phyloP scores from a whole-genome alignment of 192 early-diverging fungal genomes.

The Coemansia sp. region DNA sequence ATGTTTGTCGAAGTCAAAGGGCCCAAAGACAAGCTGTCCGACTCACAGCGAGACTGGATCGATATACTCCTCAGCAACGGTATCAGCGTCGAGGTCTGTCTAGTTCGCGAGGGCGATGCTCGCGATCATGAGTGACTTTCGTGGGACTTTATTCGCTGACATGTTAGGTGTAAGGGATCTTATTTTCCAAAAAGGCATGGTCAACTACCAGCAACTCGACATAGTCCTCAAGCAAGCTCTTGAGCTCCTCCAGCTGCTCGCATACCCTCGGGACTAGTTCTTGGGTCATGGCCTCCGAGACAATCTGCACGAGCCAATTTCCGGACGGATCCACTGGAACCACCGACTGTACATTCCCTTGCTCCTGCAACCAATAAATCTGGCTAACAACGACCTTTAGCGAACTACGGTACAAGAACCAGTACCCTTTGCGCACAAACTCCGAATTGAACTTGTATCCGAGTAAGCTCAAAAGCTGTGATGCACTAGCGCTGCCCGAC shows the following conservation, averaged over 20 bases:
- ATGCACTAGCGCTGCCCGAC: conserved; percentile 60
- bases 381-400: conserved; percentile 65
- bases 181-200: conserved; percentile 56
- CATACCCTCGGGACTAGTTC: conserved; percentile 53
- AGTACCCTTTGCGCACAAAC: conserved; percentile 64
- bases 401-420: conserved; percentile 60
- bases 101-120: conserved; percentile 51
- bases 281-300: conserved; percentile 55
- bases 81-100: conserved; percentile 66
- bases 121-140: conserved; percentile 18
- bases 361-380: conserved; percentile 56
- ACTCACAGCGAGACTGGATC: conserved; percentile 71
- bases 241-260: conserved; percentile 58
- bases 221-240: conserved; percentile 57
- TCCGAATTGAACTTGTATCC: conserved; percentile 76
- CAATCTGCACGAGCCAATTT: conserved; percentile 66
- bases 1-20: conserved; percentile 73
- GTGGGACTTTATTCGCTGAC: neutral
- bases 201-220: conserved; percentile 58
- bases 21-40: conserved; percentile 68
- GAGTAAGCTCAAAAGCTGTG: conserved; percentile 68
- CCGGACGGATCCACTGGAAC: conserved; percentile 51
- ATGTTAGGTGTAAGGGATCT: conserved; percentile 39
- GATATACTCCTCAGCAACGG: conserved; percentile 58
- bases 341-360: conserved; percentile 54